Evolutionary conservation across 2,329 filamentous ascomycete genomes (phyloP).

Genomic region (Scedosporium boydii): DNA sequence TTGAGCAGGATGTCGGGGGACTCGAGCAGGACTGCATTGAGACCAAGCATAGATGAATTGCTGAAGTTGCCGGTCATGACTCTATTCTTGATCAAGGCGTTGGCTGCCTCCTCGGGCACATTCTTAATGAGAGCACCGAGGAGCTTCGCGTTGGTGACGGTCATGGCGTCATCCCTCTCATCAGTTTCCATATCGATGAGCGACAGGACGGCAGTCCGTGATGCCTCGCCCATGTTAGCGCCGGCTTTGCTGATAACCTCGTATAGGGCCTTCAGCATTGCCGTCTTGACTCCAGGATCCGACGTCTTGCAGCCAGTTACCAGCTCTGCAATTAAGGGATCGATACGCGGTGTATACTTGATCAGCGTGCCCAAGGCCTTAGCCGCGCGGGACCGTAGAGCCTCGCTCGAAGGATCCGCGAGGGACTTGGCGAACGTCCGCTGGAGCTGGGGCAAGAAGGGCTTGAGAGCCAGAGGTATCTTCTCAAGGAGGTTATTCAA

Average conservation of each 20-base stretch:
- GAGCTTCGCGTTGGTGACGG: constrained; percentile 82
- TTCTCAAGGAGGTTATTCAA: constrained; percentile 94
- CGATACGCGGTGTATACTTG: constrained; percentile 88
- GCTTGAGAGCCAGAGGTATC: constrained; percentile 90
- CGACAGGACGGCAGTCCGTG: constrained; percentile 72
- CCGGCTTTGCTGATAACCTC: constrained; percentile 95
- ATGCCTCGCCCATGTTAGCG: constrained; percentile 86
- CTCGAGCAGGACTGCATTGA: constrained; percentile 84
- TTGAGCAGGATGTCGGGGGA: constrained; percentile 61
- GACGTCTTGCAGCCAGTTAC: constrained; percentile 91
- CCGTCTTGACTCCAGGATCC: constrained; percentile 79
- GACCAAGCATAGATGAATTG: constrained; percentile 69
- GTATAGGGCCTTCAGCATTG: constrained; percentile 94
- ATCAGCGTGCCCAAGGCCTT: constrained; percentile 93
- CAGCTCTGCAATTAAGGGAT: constrained; percentile 84
- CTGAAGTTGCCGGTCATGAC: constrained; percentile 70
- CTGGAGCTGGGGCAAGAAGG: constrained; percentile 92
- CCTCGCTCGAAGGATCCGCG: constrained; percentile 84
- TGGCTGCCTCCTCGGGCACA: constrained; percentile 62
- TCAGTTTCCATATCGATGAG: constrained; percentile 81
- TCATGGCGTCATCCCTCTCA: constrained; percentile 66
- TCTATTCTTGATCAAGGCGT: constrained; percentile 52
- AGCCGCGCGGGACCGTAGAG: constrained; percentile 77
- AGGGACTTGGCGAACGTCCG: constrained; percentile 94
- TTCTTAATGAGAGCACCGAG: constrained; percentile 86